Base-by-base conservation (phyloP, 176 grass and related monocot species). In the Otatea glauca region DNA sequence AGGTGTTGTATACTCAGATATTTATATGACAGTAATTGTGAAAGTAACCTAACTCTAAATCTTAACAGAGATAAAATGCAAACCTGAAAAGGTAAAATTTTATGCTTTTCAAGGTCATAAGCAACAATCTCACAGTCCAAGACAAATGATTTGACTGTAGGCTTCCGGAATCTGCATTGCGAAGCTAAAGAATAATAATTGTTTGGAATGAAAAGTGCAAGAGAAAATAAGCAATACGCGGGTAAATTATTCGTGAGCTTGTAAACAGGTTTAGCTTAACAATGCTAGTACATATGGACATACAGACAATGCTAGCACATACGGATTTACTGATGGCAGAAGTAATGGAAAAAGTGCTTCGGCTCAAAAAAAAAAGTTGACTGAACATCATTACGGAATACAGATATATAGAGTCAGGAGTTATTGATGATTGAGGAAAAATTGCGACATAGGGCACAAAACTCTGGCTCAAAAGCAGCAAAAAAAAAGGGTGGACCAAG, bases 61-160 rank as follows among this genome's bases (percentile, higher is more conserved):
- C 78, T 74, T 60, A 70, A 76, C 15, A 88, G 49, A 54, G 49
- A 64, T 48, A 61, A 78, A 87, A 84, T 78, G 84, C 74, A 79
- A 90, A 94, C 96, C 96, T 99, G 96, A 81, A 99, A 99, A 81
- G 93, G 96, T 62, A 99, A 89, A 83, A 96, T 96, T 86, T 83
- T 94, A 76, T 56, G 54, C 54, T 96, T 99, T 83, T 96, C 96
- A 68, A 61, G 61, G 79, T 99, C 93, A 82, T 91, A 99, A 65
- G 96, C 96, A 87, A 99, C 93, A 72, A 99, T 96, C 81, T 99
- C 93, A 78, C 93, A 99, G 72, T 99, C 96, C 80, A 99, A 81
- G 70, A 99, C 93, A 91, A 99, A 99, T 29, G 96, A 94, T 69
- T 94, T 96, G 53, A 91, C 91, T 60, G 80, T 85, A 82, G 89